phyloP scores from a whole-genome alignment of 345 rosid genomes.

The Fremontodendron californicum region DNA sequence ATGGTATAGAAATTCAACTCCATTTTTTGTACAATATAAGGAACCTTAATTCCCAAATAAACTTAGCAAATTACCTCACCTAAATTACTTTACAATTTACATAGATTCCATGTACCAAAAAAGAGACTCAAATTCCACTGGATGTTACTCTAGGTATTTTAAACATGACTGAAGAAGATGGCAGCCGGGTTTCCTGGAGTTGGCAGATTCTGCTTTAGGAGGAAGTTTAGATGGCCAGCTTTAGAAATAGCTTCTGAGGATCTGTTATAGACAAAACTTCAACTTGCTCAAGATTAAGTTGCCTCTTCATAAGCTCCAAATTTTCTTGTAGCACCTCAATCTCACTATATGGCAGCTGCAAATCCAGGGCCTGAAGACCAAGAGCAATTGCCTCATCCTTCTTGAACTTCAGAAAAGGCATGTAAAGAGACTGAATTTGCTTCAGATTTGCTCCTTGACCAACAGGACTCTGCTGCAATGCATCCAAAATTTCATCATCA shows the following conservation, averaged over 20 bases:
- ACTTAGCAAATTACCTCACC: too few species aligned
- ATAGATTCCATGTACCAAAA: too few species aligned
- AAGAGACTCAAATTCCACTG: background rate
- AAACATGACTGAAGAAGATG: slow-evolving; percentile 35
- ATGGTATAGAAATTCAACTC: too few species aligned
- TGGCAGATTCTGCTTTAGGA: slow-evolving; percentile 46
- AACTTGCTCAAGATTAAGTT: slow-evolving; percentile 24
- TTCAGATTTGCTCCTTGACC: slow-evolving; percentile 53
- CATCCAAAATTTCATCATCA: slow-evolving; percentile 54
- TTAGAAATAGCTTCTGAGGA: background rate
- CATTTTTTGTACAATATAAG: too few species aligned
- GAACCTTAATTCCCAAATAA: too few species aligned
- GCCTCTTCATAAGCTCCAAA: slow-evolving; percentile 70
- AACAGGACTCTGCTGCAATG: slow-evolving; percentile 39
- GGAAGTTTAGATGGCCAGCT: too few species aligned
- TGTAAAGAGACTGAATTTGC: slow-evolving; percentile 56
- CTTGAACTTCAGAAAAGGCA: slow-evolving; percentile 81
- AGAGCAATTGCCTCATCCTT: slow-evolving; percentile 60
- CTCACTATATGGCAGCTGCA: slow-evolving; percentile 78
- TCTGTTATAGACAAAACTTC: slow-evolving; percentile 45
- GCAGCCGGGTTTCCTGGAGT: slow-evolving; percentile 79
- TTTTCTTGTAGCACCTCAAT: slow-evolving; percentile 67
- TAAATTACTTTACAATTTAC: too few species aligned
- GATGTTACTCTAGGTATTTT: background rate
- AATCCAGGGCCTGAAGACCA: slow-evolving; percentile 62